Evolutionary conservation across 2,329 filamentous ascomycete species (phyloP).

Genomic region (Parastagonospora nodorum): DNA sequence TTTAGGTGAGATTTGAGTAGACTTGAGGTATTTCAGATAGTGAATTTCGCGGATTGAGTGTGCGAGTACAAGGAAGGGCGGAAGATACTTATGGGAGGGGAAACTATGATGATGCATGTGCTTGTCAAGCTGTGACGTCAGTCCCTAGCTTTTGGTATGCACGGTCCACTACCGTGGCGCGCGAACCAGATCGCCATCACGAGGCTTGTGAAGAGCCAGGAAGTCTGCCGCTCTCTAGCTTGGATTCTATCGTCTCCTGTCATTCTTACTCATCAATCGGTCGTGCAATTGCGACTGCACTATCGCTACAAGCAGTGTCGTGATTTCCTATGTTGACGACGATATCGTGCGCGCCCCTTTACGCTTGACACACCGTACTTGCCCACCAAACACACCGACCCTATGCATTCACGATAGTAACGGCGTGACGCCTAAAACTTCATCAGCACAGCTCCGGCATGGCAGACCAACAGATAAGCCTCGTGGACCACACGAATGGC

Average conservation of each 20-base stretch:
- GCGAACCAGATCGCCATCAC: constrained; percentile 25
- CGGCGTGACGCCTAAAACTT: constrained; percentile 25
- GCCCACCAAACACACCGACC: constrained; percentile 21
- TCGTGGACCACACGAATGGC: constrained; percentile 62
- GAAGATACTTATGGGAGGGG: constrained; percentile 33
- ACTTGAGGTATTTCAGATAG: constrained; percentile 8
- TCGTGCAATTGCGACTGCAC: not conserved
- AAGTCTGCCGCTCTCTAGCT: not conserved
- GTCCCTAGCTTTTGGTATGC: constrained; percentile 28
- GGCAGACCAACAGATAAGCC: constrained; percentile 68
- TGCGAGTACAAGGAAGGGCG: constrained; percentile 1
- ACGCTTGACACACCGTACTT: constrained; percentile 19
- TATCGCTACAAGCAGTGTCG: constrained; percentile 3
- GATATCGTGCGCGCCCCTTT: constrained; percentile 20
- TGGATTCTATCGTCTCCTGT: too few relatives aligned
- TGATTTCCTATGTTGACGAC: constrained; percentile 4
- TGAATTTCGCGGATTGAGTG: constrained; percentile 7
- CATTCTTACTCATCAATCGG: not conserved
- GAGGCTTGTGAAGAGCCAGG: constrained; percentile 3
- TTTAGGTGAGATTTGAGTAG: constrained; percentile 2
- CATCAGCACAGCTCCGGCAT: constrained; percentile 16
- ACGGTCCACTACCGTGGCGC: constrained; percentile 1
- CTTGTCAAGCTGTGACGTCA: constrained; percentile 33
- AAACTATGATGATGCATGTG: constrained; percentile 16
- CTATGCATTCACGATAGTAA: constrained; percentile 38